Conservation (phyloP, 1,284 basidiomycete species). For the Cutaneotrichosporon cyanovorans region DNA sequence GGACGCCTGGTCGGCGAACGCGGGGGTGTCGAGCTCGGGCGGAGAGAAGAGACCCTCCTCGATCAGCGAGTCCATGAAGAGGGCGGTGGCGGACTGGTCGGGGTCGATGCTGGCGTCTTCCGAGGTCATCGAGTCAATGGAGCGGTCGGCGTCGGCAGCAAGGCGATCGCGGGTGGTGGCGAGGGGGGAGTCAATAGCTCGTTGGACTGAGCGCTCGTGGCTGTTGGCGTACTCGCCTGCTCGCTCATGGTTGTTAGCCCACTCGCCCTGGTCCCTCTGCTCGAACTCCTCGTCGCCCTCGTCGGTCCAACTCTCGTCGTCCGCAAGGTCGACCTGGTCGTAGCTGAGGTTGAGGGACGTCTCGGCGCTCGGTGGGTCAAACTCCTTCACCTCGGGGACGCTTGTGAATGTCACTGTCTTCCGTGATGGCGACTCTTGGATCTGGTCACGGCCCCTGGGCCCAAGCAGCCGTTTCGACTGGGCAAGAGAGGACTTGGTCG, state of each 20-base stretch:
- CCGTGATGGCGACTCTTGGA: slow-evolving; percentile 51
- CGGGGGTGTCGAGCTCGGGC: slow-evolving; percentile 26
- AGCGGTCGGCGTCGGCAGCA: too few relatives aligned
- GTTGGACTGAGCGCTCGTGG: too few relatives aligned
- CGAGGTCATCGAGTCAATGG: too few relatives aligned
- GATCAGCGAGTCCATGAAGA: slow-evolving; percentile 44
- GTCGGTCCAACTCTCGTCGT: slow-evolving; percentile 38
- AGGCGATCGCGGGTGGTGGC: too few relatives aligned
- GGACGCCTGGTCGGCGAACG: slow-evolving; percentile 27
- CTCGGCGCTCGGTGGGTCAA: slow-evolving; percentile 58
- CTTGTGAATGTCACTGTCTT: slow-evolving; percentile 81
- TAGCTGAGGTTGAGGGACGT: slow-evolving; percentile 41
- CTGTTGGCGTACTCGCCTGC: too few relatives aligned
- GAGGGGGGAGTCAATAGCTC: too few relatives aligned
- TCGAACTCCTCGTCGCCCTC: slow-evolving; percentile 27
- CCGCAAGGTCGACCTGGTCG: slow-evolving; percentile 49
- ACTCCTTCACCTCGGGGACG: slow-evolving; percentile 79
- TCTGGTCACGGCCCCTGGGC: slow-evolving; percentile 54
- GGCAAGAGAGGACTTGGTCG: slow-evolving; percentile 62
- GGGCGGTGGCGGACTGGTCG: slow-evolving; percentile 40
- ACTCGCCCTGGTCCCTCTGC: slow-evolving; percentile 22
- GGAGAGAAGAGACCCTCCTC: slow-evolving; percentile 42
- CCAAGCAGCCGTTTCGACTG: slow-evolving; percentile 67
- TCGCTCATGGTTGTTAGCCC: neutral
- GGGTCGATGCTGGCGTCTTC: slow-evolving; percentile 9